Conservation (phyloP, 495 filamentous ascomycete species). For the Penicillium bovifimosum region DNA sequence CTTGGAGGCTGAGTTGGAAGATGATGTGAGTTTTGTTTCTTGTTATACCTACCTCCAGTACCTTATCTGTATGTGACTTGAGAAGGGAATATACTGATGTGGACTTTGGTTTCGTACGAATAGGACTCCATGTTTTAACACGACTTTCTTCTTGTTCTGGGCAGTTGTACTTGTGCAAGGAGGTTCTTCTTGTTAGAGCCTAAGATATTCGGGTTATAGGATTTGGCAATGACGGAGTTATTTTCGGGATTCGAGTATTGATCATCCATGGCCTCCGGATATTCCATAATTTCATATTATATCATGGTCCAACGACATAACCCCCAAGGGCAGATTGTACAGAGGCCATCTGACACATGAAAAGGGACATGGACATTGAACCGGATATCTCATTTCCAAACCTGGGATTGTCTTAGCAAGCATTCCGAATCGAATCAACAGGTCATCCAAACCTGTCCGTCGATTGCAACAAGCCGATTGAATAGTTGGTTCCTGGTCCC, state of each 20-base stretch:
- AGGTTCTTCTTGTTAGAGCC: no score
- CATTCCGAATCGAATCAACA: conserved; percentile 46
- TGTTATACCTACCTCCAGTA: no score
- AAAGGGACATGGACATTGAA: not conserved
- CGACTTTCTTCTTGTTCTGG: not conserved
- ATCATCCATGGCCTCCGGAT: not conserved
- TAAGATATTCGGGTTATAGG: no score
- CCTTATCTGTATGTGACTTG: not conserved
- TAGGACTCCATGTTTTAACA: not conserved
- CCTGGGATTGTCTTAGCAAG: conserved; percentile 21
- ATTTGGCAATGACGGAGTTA: not conserved
- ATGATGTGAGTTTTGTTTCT: not conserved
- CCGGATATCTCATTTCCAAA: conserved; percentile 12
- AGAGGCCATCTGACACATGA: not conserved
- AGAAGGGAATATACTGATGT: not conserved
- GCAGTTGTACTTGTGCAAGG: not conserved
- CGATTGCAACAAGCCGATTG: conserved; percentile 76
- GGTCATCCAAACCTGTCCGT: conserved; percentile 81
- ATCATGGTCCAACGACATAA: not conserved
- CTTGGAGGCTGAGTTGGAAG: conserved; percentile 22
- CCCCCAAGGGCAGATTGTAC: not conserved
- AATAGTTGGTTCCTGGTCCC: conserved; percentile 74
- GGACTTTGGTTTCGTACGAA: not conserved
- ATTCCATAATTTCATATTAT: not conserved
- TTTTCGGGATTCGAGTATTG: not conserved